Evolutionary conservation across 2,329 filamentous ascomycete genomes (phyloP), one percentile per base, ranked within the genome.

Genomic region (Diaporthe destruens): DNA sequence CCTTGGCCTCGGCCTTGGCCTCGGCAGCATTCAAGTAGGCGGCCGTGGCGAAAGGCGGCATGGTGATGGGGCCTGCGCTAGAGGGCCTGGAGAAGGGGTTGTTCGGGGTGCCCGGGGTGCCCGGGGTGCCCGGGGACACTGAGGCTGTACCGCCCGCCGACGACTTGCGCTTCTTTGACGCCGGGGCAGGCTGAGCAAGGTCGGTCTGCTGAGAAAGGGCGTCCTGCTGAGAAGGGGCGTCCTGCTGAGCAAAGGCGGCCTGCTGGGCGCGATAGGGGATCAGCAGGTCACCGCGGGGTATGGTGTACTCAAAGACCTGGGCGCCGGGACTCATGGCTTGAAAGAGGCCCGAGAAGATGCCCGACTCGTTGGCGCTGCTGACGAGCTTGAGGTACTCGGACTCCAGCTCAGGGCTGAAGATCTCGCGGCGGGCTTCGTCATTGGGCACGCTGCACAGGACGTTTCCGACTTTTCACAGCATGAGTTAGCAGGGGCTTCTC

Each of bases 401-500:
- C 44, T 61, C 55, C 20, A 61, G 2, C 7, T 6, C 18, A 2
- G 6, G 6, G 20, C 23, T 25, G 34, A 70, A 20, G 1, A 70
- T 54, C 14, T 34, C 32, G 8, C 36, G 16, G 34, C 55, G 68
- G n/a, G 9, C 8, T 18, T 3, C 6, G 29, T n/a, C 23, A 20
- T 29, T 53, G 23, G 44, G 29, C 4, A 23, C 20, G 12, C 32
- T 32, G 23, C 34, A 39, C 9, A 70, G 55, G 23, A 70, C 42
- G 47, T 61, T 70, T 25, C 14, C 68, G 25, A 70, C 55, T 66
- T 66, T 66, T 20, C 32, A 63, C 11, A 32, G 29, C 20, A 65
- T n/a, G 12, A 12, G 47, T 66, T 39, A 66, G 61, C 44, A 39
- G 29, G 29, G 29, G 8, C 16, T 23, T 49, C 1, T 18, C 12